Percentiles rank a stretch among this genome's conserved stretches.
Evolutionary conservation across 73 alveolate genomes (phyloP).

Genomic region (Symbiodinium natans): DNA sequence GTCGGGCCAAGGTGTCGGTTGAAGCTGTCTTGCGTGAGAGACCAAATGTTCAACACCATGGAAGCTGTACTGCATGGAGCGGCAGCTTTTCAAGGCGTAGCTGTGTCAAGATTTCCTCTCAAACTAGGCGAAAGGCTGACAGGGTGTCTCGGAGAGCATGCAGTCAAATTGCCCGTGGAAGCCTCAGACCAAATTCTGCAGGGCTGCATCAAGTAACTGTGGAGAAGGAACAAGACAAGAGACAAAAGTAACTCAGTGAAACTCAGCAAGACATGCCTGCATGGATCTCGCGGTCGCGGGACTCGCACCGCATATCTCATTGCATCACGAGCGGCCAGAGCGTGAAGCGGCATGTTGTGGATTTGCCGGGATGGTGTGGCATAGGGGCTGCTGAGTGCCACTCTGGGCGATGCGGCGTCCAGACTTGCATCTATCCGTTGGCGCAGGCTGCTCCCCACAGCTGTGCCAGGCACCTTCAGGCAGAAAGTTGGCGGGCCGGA

Average conservation of each 20-base stretch:
- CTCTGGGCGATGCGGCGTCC: background rate
- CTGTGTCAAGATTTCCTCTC: too few species aligned
- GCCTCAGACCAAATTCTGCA: constrained; percentile 3
- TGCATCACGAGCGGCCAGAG: background rate
- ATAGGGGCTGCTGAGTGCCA: background rate
- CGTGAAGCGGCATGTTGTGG: background rate
- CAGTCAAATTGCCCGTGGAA: constrained; percentile 72
- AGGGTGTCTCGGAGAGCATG: constrained; percentile 49
- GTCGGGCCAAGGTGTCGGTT: background rate
- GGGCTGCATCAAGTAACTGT: too few species aligned
- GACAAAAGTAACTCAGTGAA: background rate
- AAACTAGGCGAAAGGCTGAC: too few species aligned
- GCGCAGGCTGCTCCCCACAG: background rate
- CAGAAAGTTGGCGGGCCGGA: too few species aligned
- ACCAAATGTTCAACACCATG: too few species aligned
- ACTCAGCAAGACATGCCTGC: too few species aligned
- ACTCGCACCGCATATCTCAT: too few species aligned
- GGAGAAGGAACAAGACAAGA: too few species aligned
- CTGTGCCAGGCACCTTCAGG: background rate
- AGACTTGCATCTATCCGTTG: background rate
- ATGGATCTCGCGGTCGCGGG: too few species aligned
- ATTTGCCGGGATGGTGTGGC: constrained; percentile 21
- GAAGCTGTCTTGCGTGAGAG: too few species aligned
- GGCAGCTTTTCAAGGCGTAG: too few species aligned
- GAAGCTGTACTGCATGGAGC: too few species aligned